Evolutionary conservation across 1,139 yeast genomes (phyloP).

Genomic region (Diutina sp.): DNA sequence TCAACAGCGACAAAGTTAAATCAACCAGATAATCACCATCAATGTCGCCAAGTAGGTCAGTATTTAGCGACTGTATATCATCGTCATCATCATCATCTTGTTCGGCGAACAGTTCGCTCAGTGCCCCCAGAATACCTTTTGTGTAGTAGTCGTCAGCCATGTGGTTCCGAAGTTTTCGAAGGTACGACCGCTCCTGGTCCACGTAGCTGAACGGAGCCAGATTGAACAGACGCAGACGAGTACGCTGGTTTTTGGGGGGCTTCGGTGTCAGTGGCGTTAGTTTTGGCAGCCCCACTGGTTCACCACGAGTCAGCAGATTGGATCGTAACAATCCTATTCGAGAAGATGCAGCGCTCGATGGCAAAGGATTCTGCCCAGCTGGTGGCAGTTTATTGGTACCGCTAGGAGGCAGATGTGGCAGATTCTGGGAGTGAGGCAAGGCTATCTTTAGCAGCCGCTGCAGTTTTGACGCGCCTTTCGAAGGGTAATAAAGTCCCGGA

Average conservation of each 20-base stretch:
- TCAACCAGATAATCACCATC: constrained; percentile 33
- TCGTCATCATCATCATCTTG: constrained; percentile 11
- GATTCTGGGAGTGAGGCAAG: not conserved
- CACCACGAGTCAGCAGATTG: not conserved
- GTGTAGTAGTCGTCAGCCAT: constrained; percentile 59
- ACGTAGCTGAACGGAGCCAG: constrained; percentile 15
- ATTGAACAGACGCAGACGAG: constrained; percentile 1
- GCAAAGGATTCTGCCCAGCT: not conserved
- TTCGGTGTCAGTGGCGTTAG: not conserved
- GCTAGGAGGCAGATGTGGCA: not conserved
- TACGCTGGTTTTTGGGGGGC: not conserved
- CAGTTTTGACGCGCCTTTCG: not conserved
- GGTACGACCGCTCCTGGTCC: constrained; percentile 59
- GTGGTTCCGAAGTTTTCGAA: constrained; percentile 52
- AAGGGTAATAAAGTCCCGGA: not conserved
- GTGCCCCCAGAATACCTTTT: constrained; percentile 39
- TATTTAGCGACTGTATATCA: constrained; percentile 15
- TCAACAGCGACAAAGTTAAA: constrained; percentile 24
- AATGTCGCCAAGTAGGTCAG: constrained; percentile 27
- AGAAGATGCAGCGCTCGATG: not conserved
- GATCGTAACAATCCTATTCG: not conserved
- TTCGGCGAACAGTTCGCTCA: constrained; percentile 10
- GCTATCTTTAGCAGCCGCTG: not conserved
- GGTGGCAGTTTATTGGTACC: not conserved
- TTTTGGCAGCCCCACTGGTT: not conserved